Evolutionary conservation across 1,284 basidiomycete species (phyloP).

Genomic region (Microbotryomycetes sp.): DNA sequence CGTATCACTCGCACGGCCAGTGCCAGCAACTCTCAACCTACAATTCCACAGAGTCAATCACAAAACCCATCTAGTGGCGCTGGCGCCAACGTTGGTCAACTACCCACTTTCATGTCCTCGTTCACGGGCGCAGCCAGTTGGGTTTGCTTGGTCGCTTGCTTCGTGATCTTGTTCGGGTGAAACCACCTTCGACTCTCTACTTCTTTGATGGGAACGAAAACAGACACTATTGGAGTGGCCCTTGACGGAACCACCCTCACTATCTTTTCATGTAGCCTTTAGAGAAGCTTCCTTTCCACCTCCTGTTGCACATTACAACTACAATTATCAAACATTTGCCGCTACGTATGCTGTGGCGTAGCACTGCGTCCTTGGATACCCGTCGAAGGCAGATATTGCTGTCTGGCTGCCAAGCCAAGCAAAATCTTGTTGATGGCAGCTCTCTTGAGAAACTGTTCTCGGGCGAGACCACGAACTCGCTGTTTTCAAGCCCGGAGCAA

Average conservation of each 20-base stretch:
- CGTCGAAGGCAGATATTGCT: too few species aligned
- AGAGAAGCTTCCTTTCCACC: too few species aligned
- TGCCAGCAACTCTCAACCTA: neutral
- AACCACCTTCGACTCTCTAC: too few species aligned
- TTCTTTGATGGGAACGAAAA: too few species aligned
- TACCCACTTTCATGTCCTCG: neutral
- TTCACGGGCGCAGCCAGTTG: neutral
- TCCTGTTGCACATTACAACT: too few species aligned
- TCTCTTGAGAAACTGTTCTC: conserved; percentile 85
- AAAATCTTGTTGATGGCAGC: conserved; percentile 38
- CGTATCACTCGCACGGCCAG: neutral
- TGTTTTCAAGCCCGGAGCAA: conserved; percentile 45
- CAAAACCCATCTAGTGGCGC: neutral
- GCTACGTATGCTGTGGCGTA: neutral
- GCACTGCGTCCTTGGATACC: too few species aligned
- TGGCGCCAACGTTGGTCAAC: neutral
- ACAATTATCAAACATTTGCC: too few species aligned
- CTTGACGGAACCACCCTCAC: too few species aligned
- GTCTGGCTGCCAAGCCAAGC: conserved; percentile 15
- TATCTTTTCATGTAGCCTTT: too few species aligned
- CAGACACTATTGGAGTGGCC: too few species aligned
- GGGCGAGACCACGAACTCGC: conserved; percentile 77
- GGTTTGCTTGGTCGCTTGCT: neutral
- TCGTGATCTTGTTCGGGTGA: neutral
- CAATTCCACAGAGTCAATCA: neutral